Evolutionary conservation across 257 asterid species (phyloP), one percentile per base, ranked within the genome.

Genomic region (Cinchona pubescens): DNA sequence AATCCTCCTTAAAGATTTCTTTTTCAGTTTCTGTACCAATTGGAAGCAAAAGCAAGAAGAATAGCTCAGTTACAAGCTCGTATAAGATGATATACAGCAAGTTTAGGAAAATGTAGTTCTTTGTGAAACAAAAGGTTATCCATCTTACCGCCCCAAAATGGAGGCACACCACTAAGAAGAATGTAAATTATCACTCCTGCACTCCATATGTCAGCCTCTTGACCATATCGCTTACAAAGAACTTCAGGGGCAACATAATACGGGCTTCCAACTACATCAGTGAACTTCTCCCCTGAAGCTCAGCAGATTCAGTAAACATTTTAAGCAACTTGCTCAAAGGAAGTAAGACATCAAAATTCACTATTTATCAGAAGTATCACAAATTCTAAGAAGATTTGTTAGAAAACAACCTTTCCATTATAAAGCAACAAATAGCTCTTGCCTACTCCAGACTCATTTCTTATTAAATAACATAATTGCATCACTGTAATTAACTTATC

Each of bases 201-300:
- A 59, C 84, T 80, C 84, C 84, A 80, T 14, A 72, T 66, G 19
- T 80, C 84, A 37, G 81, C 78, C 78, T 80, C 81, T 34, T 77
- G 77, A 37, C 84, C 80, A 51, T 80, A 80, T 10, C 30, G n/a
- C 69, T 76, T 72, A 49, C 46, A 29, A 23, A 80, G 81, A 69
- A 80, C 84, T 67, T 80, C 84, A 9, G 84, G 81, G n/a, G 84
- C 81, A 23, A 80, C 84, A 38, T 80, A 80, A 62, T 66, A 80
- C 1, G 84, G 84, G 71, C 84, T 80, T 63, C 84, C 84, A 45
- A 76, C 79, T 53, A 80, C 84, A 23, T 76, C 80, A 30, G 23
- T 35, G 70, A 76, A 76, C 49, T 11, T 69, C 34, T 69, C 75
- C 34, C 80, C 80, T 94, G 79, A 75, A 48, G 0, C 23, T 34